phyloP scores from a whole-genome alignment of 2,329 filamentous ascomycete species.

The Cyphellophora europaea region DNA sequence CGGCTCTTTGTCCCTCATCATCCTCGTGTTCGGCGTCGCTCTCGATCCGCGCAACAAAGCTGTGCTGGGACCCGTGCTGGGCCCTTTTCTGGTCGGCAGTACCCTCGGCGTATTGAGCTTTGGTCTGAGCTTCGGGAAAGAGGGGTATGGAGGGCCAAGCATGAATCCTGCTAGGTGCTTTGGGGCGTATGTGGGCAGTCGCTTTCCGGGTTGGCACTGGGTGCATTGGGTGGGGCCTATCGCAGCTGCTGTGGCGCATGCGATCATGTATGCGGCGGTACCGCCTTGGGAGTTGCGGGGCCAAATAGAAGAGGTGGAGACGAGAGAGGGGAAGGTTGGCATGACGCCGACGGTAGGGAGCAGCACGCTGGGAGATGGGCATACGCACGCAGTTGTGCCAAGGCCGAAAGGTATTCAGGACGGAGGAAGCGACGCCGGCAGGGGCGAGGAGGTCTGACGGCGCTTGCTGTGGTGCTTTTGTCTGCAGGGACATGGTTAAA shows the following conservation, averaged over 20 bases:
- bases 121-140: conserved; percentile 28
- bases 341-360: too few relatives aligned
- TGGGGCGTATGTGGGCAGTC: conserved; percentile 15
- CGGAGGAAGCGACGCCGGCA: too few relatives aligned
- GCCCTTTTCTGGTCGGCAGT: conserved; percentile 40
- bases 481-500: too few relatives aligned
- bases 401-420: too few relatives aligned
- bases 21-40: conserved; percentile 44
- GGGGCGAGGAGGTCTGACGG: too few relatives aligned
- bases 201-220: conserved; percentile 28
- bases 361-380: too few relatives aligned
- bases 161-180: conserved; percentile 40
- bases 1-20: conserved; percentile 35
- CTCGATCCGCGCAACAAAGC: conserved; percentile 43
- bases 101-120: conserved; percentile 28
- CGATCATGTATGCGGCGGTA: conserved; percentile 22
- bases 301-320: too few relatives aligned
- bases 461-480: too few relatives aligned
- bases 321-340: too few relatives aligned
- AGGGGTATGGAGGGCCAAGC: conserved; percentile 34
- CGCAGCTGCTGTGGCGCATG: conserved; percentile 23
- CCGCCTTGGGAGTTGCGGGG: too few relatives aligned
- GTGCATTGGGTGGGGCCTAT: conserved; percentile 29
- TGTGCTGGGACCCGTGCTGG: conserved; percentile 40
- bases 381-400: too few relatives aligned